Percentiles rank a stretch among this genome's conserved stretches.
These are phyloP conservation scores for Perkinsus marinus DNA, from an alignment of 169 alveolate genomes.

Conservation along the genomic window DNA sequence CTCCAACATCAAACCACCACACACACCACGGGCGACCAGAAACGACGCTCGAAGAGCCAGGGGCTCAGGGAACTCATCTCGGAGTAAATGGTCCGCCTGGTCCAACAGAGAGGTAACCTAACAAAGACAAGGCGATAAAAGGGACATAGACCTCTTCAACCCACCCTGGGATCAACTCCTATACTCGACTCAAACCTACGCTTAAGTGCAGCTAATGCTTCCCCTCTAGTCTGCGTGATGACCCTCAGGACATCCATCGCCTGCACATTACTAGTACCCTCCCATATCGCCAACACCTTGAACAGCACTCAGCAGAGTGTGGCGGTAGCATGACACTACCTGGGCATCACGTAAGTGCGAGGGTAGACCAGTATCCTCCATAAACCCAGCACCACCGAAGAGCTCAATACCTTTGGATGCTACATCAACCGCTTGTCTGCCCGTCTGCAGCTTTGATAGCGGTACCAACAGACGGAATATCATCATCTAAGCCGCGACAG, in stretches of 20 bases:
- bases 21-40: not conserved
- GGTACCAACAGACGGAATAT: constrained; percentile 40
- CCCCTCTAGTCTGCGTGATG: not conserved
- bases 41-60: not conserved
- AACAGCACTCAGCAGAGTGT: not conserved
- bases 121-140: not conserved
- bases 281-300: constrained; percentile 34
- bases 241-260: constrained; percentile 42
- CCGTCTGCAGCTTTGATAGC: constrained; percentile 43
- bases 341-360: constrained; percentile 44
- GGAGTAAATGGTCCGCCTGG: not conserved
- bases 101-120: not conserved
- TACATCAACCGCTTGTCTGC: constrained; percentile 31
- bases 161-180: not conserved
- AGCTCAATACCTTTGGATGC: constrained; percentile 46
- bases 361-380: constrained; percentile 48
- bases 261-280: constrained; percentile 52
- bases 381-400: constrained; percentile 52
- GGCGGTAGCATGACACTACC: constrained; percentile 23
- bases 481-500: not conserved
- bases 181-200: not conserved
- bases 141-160: not conserved
- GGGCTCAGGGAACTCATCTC: not conserved
- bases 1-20: not conserved
- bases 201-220: not conserved